Evolutionary conservation across 768 basidiomycete genomes (phyloP).

Genomic region (Hericium rajendrae): DNA sequence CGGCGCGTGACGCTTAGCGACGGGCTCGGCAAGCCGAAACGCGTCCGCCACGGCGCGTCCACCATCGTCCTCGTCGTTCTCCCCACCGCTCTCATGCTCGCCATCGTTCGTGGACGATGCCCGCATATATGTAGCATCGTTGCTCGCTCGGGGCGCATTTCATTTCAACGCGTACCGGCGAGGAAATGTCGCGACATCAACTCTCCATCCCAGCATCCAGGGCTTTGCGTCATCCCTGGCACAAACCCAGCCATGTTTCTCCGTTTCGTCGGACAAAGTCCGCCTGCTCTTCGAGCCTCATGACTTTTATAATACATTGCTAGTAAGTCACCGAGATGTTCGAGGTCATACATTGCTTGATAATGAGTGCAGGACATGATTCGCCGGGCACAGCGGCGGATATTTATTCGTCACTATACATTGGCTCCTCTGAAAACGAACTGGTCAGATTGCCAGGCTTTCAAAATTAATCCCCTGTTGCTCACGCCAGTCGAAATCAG

Average conservation of each 20-base stretch:
- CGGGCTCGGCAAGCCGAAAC: neutral
- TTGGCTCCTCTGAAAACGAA: conserved; percentile 69
- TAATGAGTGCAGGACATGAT: conserved; percentile 53
- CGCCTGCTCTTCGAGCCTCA: conserved; percentile 6
- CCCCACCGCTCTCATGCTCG: neutral
- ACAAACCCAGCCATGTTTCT: conserved; percentile 11
- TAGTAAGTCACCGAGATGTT: conserved; percentile 2
- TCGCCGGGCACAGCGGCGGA: conserved; percentile 58
- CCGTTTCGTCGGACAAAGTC: conserved; percentile 8
- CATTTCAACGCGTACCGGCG: neutral
- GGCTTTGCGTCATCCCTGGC: conserved; percentile 9
- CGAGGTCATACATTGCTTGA: neutral
- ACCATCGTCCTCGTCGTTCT: neutral
- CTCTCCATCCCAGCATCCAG: conserved; percentile 4
- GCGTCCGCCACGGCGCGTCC: neutral
- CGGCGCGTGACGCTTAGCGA: neutral
- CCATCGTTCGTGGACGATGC: neutral
- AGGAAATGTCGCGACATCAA: neutral
- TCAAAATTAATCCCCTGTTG: neutral
- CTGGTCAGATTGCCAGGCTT: conserved; percentile 46
- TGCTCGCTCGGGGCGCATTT: neutral
- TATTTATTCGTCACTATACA: conserved; percentile 91
- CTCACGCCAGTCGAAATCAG: conserved; percentile 30
- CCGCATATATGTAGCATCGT: neutral
- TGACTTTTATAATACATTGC: conserved; percentile 8